Percentiles rank a stretch among this genome's conserved stretches.
Conservation (phyloP, 2,329 filamentous ascomycete genomes). For the Ophiobolus disseminans region DNA sequence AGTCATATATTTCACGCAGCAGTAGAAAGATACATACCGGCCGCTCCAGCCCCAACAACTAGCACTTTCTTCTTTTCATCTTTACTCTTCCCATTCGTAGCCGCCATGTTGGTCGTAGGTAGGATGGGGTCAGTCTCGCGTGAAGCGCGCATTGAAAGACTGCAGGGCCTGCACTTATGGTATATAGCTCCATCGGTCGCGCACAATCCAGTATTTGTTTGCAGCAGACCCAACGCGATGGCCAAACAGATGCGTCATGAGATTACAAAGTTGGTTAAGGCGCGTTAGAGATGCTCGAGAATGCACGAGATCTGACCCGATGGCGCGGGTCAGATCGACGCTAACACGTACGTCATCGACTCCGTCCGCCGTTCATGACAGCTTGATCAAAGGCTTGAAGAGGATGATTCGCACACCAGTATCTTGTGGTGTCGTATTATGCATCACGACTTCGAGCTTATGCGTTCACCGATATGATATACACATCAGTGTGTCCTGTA, state of each 20-base stretch:
- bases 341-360: constrained; percentile 17
- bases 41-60: constrained; percentile 51
- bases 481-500: too few relatives aligned
- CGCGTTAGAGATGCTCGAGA: background rate
- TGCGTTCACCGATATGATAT: too few relatives aligned
- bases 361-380: constrained; percentile 6
- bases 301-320: constrained; percentile 11
- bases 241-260: constrained; percentile 42
- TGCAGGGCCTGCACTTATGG: background rate
- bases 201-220: constrained; percentile 20
- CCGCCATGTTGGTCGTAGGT: constrained; percentile 42
- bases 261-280: constrained; percentile 32
- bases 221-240: constrained; percentile 16
- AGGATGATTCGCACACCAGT: too few relatives aligned
- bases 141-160: constrained; percentile 26
- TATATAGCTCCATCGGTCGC: background rate
- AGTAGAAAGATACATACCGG: constrained; percentile 33
- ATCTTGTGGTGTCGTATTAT: too few relatives aligned
- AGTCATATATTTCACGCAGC: background rate
- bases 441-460: too few relatives aligned
- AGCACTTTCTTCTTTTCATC: constrained; percentile 46
- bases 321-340: constrained; percentile 3
- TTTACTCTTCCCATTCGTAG: constrained; percentile 29
- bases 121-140: constrained; percentile 40
- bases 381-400: constrained; percentile 17